Base-by-base conservation (phyloP, 1,139 yeast species). In the Candida frijolesensis region DNA sequence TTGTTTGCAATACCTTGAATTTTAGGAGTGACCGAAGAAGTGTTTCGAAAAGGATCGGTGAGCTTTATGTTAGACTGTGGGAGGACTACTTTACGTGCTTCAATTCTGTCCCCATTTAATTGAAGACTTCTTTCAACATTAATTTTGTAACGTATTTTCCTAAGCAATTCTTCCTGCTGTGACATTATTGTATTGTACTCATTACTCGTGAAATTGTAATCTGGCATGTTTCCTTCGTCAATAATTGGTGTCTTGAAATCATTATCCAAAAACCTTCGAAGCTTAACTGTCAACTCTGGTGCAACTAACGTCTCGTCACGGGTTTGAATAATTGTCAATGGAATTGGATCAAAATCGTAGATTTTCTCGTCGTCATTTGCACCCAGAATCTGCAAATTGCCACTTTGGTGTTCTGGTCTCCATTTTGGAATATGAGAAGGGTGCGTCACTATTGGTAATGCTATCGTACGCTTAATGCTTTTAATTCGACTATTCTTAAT, bases 401-500 rank as follows among this genome's bases (percentile, higher is more conserved):
- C 65, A 79, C 62, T 10, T 16, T 42, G 43, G 15, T 40, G 43
- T 67, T 68, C 57, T 64, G 77, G 70, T 66, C 84, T 60, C 92
- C 96, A 67, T 71, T 88, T 48, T 75, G 82, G 58, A 74, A 80
- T 64, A 69, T 90, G 96, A 4, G 83, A 78, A 1, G 97, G 97
- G 62, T 90, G 92, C 0, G 96, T 86, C 4, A 89, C 76, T 8
- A 81, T 67, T 27, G 86, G 87, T 10, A 78, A 76, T 1, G 90
- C 87, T 5, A 82, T 71, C 2, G 79, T 62, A 45, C 75, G 75
- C 38, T 72, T 78, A 18, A 88, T 59, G 9, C 71, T 73, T 14
- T 85, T 67, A 14, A 74, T 47, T 48, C 67, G 72, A 51, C 65
- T 63, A 54, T 57, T 63, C 4, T 51, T 53, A 11, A 56, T 54